Evolutionary conservation across 495 filamentous ascomycete genomes (phyloP), one percentile per base, ranked within the genome.

Genomic region (Jackrogersella minutella): DNA sequence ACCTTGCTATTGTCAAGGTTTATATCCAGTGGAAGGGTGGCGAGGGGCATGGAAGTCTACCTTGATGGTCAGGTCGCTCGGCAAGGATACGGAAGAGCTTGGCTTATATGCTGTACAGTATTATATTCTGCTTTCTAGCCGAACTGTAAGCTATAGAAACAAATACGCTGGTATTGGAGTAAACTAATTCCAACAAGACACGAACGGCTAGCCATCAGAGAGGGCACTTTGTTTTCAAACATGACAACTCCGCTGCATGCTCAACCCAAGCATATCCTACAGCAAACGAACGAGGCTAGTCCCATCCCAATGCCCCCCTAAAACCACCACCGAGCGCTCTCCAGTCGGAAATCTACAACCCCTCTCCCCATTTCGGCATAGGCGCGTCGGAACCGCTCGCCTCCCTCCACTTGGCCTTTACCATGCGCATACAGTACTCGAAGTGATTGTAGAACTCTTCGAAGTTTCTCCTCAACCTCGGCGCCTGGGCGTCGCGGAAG

Each of bases 21-120:
- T 2, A 17, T 39, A 16, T 14, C 5, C 3, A 1, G n/a, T 17
- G 36, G 6, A 33, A 34, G n/a, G 30, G 30, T n/a, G 36, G 46
- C 13, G 28, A 8, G 16, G 16, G 46, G 44, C 8, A 51, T n/a
- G 10, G 1, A 37, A 30, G 33, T 52, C 44, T 44, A 64, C 53
- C 62, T 64, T 64, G 62, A 58, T 64, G 53, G 62, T 52, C 62
- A 64, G 55, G 17, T 37, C 51, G 9, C 53, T 13, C 46, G 24
- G 24, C 28, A 50, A 24, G 37, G 19, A n/a, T 17, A 33, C 8
- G 11, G 28, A 16, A 11, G 34, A 7, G 14, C 19, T 36, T 51
- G 26, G 37, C 16, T 36, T 40, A 5, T 14, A n/a, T 36, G n/a
- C 6, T 41, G 21, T 31, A 31, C 7, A 26, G 5, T 19, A 7